Evolutionary conservation across 768 basidiomycete genomes (phyloP), one percentile per base, ranked within the genome.

Genomic region (Lactifluus subvellereus): DNA sequence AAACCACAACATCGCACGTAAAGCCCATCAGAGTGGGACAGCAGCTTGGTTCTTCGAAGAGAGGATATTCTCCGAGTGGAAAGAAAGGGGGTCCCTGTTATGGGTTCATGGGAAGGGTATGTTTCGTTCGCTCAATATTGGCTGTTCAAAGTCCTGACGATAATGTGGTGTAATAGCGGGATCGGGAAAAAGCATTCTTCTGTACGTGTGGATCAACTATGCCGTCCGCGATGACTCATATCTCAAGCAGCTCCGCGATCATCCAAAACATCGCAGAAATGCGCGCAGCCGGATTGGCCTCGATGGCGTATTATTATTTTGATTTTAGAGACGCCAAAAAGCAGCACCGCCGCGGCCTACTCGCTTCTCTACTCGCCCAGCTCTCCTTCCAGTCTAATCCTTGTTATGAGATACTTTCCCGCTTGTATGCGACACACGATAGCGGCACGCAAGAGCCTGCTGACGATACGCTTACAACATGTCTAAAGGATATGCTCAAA

Each of bases 71-170:
- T 14, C 35, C 16, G 40, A 40, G 4, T 62, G 61, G 61, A 52
- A 51, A n/a, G 22, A 16, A 14, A 27, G 10, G 1, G 57, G 54
- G 11, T 62, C 61, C 13, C 20, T 62, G 0, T 5, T 62, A 22
- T 62, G 61, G 61, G 30, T 62, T 8, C 57, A 62, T 33, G 61
- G 61, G 9, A 62, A 59, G 18, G 50, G 61, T 59, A 57, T 32
- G 57, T 18, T 22, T 22, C 22, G 22, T 35, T 32, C 8, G 9
- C 27, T 42, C 2, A 38, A 2, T 30, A 11, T 18, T n/a, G n/a
- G 3, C 3, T 10, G 3, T 27, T 9, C 4, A 30, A 20, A 20
- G 1, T 30, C 7, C 22, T 48, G n/a, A 61, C 30, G 8, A 11
- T 8, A 14, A 16, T 22, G n/a, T 47, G 5, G 9, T 32, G 35